Percentiles rank a stretch among this genome's conserved stretches.
Evolutionary conservation across 768 basidiomycete species (phyloP).

Genomic region (Crucibulum laeve): DNA sequence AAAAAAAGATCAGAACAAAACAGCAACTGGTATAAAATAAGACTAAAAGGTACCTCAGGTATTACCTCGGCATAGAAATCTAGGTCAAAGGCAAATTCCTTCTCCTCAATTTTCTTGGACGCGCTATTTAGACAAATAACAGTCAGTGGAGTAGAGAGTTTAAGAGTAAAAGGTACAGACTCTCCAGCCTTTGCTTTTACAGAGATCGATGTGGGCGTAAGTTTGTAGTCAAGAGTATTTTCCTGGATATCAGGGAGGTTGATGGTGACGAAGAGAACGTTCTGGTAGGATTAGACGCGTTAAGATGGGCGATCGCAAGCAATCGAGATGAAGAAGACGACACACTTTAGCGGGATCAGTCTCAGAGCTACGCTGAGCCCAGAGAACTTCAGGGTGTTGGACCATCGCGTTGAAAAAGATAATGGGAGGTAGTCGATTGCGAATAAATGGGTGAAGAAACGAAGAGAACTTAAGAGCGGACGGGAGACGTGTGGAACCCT

Average conservation of each 20-base stretch:
- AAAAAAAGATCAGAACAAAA: conserved; percentile 7
- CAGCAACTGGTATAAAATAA: conserved; percentile 2
- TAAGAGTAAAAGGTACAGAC: conserved; percentile 34
- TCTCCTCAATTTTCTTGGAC: conserved; percentile 41
- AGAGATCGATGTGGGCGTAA: conserved; percentile 53
- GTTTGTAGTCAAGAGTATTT: conserved; percentile 50
- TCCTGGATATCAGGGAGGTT: conserved; percentile 74
- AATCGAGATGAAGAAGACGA: conserved; percentile 4
- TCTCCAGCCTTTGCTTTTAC: conserved; percentile 64
- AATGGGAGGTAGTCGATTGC: conserved; percentile 6
- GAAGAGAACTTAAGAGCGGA: conserved; percentile 8
- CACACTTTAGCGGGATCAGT: conserved; percentile 62
- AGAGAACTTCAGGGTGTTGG: conserved; percentile 83
- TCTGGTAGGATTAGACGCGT: conserved; percentile 43
- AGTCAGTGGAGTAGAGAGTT: conserved; percentile 4
- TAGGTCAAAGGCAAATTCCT: conserved; percentile 71
- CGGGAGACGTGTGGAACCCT: conserved; percentile 32
- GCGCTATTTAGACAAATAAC: conserved; percentile 18
- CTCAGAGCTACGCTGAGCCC: conserved; percentile 89
- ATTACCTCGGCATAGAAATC: conserved; percentile 73
- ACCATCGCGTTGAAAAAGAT: conserved; percentile 27
- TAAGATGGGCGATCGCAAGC: conserved; percentile 11
- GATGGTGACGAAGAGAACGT: conserved; percentile 80
- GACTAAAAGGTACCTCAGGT: conserved; percentile 54
- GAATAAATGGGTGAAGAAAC: conserved; percentile 11